These are phyloP conservation scores for Tulasnella sp. DNA, from an alignment of 768 basidiomycete species.

Conservation along the genomic window DNA sequence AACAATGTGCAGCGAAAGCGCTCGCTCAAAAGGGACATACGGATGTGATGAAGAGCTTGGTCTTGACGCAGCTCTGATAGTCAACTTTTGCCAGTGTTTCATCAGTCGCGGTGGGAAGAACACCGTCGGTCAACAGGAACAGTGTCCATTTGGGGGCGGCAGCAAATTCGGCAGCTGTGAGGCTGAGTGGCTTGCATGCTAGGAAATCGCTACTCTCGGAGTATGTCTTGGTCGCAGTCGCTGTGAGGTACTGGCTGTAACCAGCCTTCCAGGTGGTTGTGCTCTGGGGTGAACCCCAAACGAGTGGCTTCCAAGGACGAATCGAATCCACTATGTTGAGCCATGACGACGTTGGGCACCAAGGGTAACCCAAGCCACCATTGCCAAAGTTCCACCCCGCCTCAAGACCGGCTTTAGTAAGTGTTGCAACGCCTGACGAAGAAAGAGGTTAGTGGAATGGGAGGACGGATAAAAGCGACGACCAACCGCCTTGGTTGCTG, in stretches of 20 bases:
- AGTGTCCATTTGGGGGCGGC: background rate
- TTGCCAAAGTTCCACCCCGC: slow-evolving; percentile 1
- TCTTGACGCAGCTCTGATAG: background rate
- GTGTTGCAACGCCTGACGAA: background rate
- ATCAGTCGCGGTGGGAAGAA: background rate
- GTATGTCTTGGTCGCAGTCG: background rate
- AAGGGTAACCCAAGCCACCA: slow-evolving; percentile 14
- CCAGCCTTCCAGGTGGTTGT: background rate
- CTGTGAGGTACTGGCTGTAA: background rate
- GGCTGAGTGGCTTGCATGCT: background rate
- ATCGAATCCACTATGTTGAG: background rate
- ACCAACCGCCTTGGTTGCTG: too few relatives aligned
- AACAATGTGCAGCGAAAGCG: background rate
- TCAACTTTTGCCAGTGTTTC: background rate
- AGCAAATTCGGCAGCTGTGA: background rate
- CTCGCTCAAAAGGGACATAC: background rate
- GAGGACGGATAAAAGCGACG: background rate
- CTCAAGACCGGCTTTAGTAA: background rate
- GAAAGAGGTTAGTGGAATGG: too few relatives aligned
- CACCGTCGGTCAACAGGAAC: background rate
- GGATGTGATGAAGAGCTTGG: background rate
- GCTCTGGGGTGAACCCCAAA: background rate
- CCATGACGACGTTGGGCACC: background rate
- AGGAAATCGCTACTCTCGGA: background rate
- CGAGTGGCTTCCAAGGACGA: background rate